phyloP scores from a whole-genome alignment of 352 stramenopile species.

The Achlya hypogyna region DNA sequence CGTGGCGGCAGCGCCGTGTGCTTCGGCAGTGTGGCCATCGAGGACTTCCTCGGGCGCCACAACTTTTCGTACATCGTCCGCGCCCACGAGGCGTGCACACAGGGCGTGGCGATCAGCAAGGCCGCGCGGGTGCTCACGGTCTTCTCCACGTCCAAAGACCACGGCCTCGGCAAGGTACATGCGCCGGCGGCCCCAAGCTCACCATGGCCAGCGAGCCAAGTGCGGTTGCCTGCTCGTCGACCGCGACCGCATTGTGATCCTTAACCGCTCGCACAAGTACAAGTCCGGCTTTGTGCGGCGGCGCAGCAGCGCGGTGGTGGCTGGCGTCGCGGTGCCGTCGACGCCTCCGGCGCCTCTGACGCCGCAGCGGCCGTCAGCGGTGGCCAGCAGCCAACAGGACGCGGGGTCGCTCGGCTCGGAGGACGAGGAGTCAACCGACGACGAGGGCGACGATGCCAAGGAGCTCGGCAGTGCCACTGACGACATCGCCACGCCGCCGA shows the following conservation, averaged over 20 bases:
- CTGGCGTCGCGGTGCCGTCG: not conserved
- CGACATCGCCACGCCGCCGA: not conserved
- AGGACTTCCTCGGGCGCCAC: conserved; percentile 19
- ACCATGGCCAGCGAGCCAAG: conserved; percentile 26
- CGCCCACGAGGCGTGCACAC: conserved; percentile 21
- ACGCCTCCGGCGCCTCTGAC: not conserved
- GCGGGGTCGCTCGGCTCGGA: conserved; percentile 13
- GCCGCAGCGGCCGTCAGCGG: not conserved
- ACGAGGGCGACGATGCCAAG: conserved; percentile 22
- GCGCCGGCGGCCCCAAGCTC: not conserved
- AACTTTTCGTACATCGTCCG: conserved; percentile 22
- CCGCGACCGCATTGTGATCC: conserved; percentile 39
- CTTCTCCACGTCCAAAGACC: conserved; percentile 68
- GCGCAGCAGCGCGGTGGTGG: conserved; percentile 23
- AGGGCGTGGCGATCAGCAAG: conserved; percentile 41
- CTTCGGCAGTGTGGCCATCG: conserved; percentile 22
- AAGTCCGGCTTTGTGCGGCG: conserved; percentile 23
- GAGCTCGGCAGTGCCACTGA: not conserved
- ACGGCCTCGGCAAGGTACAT: conserved; percentile 38
- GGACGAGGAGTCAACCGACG: conserved; percentile 29
- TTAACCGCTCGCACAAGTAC: conserved; percentile 36
- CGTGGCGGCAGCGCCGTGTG: conserved; percentile 15
- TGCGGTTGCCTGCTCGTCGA: conserved; percentile 64
- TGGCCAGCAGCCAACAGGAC: no score
- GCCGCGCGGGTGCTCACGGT: conserved; percentile 49